Conservation (phyloP, 495 filamentous ascomycete species). For the Penicillium odoratum region DNA sequence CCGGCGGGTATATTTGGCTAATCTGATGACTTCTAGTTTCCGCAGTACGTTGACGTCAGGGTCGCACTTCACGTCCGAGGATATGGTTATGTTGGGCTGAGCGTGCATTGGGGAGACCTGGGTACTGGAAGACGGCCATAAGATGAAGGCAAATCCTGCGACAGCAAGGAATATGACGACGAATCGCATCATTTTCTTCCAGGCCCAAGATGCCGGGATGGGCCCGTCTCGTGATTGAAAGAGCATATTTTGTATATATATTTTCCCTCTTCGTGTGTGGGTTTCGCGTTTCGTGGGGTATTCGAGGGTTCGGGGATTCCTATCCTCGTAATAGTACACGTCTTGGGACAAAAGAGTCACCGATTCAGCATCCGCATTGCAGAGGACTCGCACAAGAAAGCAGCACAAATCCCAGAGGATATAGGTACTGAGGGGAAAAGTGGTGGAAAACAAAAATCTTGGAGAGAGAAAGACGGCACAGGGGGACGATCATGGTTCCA, state of each 20-base stretch:
- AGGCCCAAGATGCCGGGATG: conserved; percentile 34
- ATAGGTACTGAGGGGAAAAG: conserved; percentile 4
- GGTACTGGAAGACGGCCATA: conserved; percentile 32
- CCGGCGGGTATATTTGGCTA: conserved; percentile 43
- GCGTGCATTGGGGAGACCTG: conserved; percentile 17
- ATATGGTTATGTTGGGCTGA: conserved; percentile 38
- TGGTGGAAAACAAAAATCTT: not conserved
- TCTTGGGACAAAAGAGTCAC: conserved; percentile 4
- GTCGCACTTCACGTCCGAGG: conserved; percentile 34
- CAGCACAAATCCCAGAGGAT: conserved; percentile 1
- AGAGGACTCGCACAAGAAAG: conserved; percentile 12
- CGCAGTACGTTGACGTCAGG: conserved; percentile 32
- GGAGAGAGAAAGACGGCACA: not conserved
- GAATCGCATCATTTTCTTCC: conserved; percentile 37
- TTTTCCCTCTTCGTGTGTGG: not conserved
- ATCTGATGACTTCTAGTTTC: conserved; percentile 30
- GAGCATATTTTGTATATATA: conserved; percentile 30
- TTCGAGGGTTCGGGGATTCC: conserved; percentile 4
- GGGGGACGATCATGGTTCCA: conserved; percentile 8
- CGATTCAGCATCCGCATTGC: conserved; percentile 26
- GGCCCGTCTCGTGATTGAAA: conserved; percentile 29
- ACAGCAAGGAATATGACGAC: conserved; percentile 24
- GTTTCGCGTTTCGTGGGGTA: conserved; percentile 1
- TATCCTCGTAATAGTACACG: conserved; percentile 14
- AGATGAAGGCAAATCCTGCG: conserved; percentile 22